phyloP scores from a whole-genome alignment of 2,329 filamentous ascomycete genomes.

The Aotearoamyces nothofagi region DNA sequence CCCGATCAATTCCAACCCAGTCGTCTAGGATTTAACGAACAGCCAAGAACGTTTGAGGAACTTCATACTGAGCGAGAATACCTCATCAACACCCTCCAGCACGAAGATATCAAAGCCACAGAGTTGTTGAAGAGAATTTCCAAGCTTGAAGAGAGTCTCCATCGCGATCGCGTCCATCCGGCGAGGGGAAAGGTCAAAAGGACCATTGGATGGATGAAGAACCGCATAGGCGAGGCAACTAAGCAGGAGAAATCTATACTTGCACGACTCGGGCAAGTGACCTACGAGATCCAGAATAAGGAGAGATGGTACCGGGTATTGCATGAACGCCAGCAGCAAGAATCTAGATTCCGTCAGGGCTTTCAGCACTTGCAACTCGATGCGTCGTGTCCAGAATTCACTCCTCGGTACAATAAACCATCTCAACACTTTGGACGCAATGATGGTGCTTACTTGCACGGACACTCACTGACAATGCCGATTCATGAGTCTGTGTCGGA shows the following conservation, averaged over 20 bases:
- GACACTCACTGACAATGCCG: too few relatives aligned
- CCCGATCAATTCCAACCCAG: neutral
- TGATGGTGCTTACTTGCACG: too few relatives aligned
- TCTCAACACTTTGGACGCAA: too few relatives aligned
- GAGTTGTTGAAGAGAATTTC: constrained; percentile 25
- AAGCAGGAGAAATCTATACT: constrained; percentile 31
- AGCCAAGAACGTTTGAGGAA: constrained; percentile 24
- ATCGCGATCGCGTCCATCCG: neutral
- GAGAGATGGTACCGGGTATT: constrained; percentile 24
- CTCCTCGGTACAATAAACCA: too few relatives aligned
- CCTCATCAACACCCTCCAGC: constrained; percentile 25
- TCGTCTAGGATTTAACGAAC: neutral
- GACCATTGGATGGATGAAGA: constrained; percentile 24
- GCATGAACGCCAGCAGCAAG: too few relatives aligned
- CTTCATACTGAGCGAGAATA: constrained; percentile 31
- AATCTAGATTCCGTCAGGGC: too few relatives aligned
- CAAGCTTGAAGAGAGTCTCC: constrained; percentile 20
- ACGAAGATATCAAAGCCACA: constrained; percentile 22
- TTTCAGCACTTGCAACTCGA: too few relatives aligned
- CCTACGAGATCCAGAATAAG: constrained; percentile 30
- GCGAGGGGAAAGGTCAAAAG: constrained; percentile 17
- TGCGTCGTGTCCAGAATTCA: too few relatives aligned
- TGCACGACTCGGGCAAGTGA: constrained; percentile 31
- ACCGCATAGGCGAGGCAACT: constrained; percentile 27
- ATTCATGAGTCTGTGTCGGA: too few relatives aligned